phyloP scores from a whole-genome alignment of 1,284 basidiomycete species.

The Xerocomus nothofagi region DNA sequence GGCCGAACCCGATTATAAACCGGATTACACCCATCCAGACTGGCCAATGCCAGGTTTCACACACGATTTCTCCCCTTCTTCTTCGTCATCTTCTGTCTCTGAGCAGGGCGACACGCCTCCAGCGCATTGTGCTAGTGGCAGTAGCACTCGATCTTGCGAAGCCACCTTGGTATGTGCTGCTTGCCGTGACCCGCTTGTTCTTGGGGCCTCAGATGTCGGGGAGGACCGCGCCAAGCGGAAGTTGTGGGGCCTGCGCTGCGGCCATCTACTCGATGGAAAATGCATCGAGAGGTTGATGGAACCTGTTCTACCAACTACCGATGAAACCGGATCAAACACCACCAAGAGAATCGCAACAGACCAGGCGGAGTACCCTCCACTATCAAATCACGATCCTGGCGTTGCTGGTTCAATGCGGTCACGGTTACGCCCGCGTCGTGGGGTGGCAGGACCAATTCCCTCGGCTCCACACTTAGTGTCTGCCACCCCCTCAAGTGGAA shows the following conservation, averaged over 20 bases:
- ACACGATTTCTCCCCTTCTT: constrained; percentile 53
- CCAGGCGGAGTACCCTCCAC: neutral
- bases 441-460: constrained; percentile 12
- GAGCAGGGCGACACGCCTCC: constrained; percentile 25
- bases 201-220: constrained; percentile 37
- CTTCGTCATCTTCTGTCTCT: constrained; percentile 24
- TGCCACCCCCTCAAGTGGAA: constrained; percentile 3
- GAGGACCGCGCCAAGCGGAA: constrained; percentile 41
- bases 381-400: constrained; percentile 29
- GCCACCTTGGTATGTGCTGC: constrained; percentile 59
- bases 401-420: constrained; percentile 46
- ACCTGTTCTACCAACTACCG: constrained; percentile 35
- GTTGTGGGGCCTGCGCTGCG: constrained; percentile 71
- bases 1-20: constrained; percentile 49
- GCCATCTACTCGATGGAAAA: constrained; percentile 74
- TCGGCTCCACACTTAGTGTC: constrained; percentile 10
- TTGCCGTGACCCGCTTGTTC: constrained; percentile 57
- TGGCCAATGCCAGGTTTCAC: constrained; percentile 58
- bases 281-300: constrained; percentile 58
- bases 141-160: constrained; percentile 18
- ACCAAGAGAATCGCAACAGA: constrained; percentile 28
- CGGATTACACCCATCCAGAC: constrained; percentile 62
- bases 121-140: constrained; percentile 21
- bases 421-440: constrained; percentile 49
- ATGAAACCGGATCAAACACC: constrained; percentile 33